phyloP scores from a whole-genome alignment of 2,329 filamentous ascomycete genomes.

The Trichoderma citrinoviride region DNA sequence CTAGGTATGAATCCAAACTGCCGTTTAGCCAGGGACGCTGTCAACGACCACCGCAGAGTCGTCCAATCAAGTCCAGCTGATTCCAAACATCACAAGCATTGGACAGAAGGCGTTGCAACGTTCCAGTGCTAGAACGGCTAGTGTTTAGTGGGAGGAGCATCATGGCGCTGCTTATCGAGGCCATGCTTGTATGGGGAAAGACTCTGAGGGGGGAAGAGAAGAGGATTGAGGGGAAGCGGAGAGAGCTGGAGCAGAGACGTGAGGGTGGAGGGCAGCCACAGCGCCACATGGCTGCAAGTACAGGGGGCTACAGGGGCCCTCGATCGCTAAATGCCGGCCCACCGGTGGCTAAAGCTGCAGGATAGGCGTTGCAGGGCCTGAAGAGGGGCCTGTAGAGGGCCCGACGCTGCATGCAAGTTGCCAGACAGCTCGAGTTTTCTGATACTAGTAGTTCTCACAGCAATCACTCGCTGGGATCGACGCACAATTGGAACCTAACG shows the following conservation, averaged over 20 bases:
- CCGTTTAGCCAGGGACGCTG: neutral
- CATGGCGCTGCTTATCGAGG: slow-evolving; percentile 4
- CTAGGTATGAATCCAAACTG: neutral
- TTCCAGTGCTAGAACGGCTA: slow-evolving; percentile 29
- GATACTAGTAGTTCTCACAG: too few species aligned
- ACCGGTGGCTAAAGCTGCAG: neutral
- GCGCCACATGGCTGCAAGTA: slow-evolving; percentile 5
- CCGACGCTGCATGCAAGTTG: too few species aligned
- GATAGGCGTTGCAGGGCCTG: neutral
- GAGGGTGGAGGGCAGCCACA: neutral
- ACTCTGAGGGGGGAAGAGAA: neutral
- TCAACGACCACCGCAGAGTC: neutral
- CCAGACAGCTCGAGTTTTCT: too few species aligned
- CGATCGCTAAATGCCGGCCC: neutral
- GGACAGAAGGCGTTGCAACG: slow-evolving; percentile 27
- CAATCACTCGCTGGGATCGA: neutral
- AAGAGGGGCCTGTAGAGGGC: neutral
- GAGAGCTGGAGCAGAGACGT: neutral
- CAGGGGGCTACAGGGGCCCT: neutral
- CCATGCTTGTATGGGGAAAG: neutral
- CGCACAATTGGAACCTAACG: neutral
- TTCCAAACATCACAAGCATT: slow-evolving; percentile 9
- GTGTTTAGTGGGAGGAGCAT: slow-evolving; percentile 21
- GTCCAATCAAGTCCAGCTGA: slow-evolving; percentile 11
- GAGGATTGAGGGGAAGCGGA: neutral